A percentile compares a stretch with the other conserved stretches of the same genome.
These are phyloP conservation scores for Lodderomyces parapsilosis DNA, from an alignment of 1,139 yeast genomes.

Conservation along the genomic window DNA sequence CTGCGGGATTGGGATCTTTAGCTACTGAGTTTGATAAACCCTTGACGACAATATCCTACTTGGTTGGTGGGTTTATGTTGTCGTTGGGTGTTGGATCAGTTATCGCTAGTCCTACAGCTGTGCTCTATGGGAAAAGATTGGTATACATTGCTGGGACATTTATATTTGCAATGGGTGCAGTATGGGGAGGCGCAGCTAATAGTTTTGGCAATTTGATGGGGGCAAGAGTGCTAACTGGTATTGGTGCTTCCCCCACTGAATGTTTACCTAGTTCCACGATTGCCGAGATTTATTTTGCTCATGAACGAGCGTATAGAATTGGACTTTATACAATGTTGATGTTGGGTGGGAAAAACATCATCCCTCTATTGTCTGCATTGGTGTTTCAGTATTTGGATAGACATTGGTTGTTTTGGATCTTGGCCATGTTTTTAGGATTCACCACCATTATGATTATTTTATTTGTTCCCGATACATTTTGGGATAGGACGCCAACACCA, in stretches of 20 bases:
- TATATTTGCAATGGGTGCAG: conserved; percentile 50
- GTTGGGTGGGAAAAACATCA: conserved; percentile 61
- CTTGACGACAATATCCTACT: conserved; percentile 45
- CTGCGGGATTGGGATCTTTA: conserved; percentile 52
- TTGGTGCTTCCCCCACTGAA: conserved; percentile 63
- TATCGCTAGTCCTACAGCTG: conserved; percentile 57
- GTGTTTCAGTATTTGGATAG: conserved; percentile 50
- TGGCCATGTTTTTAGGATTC: conserved; percentile 52
- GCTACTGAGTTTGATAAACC: conserved; percentile 44
- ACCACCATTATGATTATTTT: conserved; percentile 46
- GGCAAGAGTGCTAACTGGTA: conserved; percentile 56
- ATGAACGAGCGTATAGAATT: conserved; percentile 63
- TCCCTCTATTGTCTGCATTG: conserved; percentile 57
- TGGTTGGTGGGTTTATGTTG: conserved; percentile 63
- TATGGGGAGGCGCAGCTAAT: conserved; percentile 54
- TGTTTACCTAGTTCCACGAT: conserved; percentile 61
- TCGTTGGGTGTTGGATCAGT: conserved; percentile 59
- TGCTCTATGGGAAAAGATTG: conserved; percentile 58
- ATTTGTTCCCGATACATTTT: conserved; percentile 65
- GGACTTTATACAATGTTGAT: conserved; percentile 62
- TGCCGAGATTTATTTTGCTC: conserved; percentile 63
- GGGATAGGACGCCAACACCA: conserved; percentile 57
- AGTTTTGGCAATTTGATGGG: conserved; percentile 53
- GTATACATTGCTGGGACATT: conserved; percentile 52
- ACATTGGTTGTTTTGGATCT: conserved; percentile 65